Percentiles rank a stretch among this genome's conserved stretches.
phyloP scores from a whole-genome alignment of 2,329 filamentous ascomycete species.

The Epichloe amarillans region DNA sequence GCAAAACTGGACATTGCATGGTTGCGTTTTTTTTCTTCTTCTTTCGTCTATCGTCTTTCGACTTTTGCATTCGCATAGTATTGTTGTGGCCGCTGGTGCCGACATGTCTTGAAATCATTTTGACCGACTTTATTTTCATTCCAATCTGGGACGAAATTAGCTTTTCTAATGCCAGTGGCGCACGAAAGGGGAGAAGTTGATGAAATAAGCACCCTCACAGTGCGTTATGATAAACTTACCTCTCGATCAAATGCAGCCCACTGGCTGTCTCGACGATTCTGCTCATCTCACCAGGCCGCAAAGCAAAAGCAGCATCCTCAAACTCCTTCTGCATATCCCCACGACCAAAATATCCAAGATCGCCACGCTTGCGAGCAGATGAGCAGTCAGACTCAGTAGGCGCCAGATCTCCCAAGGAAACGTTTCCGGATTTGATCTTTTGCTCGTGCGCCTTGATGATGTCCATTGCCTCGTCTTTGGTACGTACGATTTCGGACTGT shows the following conservation, averaged over 20 bases:
- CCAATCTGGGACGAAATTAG: not conserved
- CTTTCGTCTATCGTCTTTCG: not conserved
- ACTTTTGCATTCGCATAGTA: not conserved
- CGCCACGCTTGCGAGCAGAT: conserved; percentile 84
- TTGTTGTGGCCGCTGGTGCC: not conserved
- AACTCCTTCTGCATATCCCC: conserved; percentile 99
- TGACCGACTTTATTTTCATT: not conserved
- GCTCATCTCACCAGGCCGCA: conserved; percentile 79
- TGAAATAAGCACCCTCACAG: not conserved
- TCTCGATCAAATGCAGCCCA: conserved; percentile 88
- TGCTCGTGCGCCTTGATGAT: conserved; percentile 66
- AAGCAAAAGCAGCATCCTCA: conserved; percentile 85
- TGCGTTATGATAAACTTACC: conserved; percentile 36
- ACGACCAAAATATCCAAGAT: conserved; percentile 86
- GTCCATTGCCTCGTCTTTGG: conserved; percentile 70
- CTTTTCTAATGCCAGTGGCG: not conserved
- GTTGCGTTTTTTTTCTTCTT: not conserved
- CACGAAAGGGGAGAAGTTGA: not conserved
- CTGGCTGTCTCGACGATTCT: conserved; percentile 82
- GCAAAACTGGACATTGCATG: not conserved
- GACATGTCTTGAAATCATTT: not conserved
- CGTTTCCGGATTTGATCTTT: conserved; percentile 58
- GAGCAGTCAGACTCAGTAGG: conserved; percentile 88
- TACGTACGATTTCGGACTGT: conserved; percentile 66
- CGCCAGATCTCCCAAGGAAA: conserved; percentile 69